Evolutionary conservation across 768 basidiomycete genomes (phyloP), one percentile per base, ranked within the genome.

Genomic region (Lyophyllum semitale): DNA sequence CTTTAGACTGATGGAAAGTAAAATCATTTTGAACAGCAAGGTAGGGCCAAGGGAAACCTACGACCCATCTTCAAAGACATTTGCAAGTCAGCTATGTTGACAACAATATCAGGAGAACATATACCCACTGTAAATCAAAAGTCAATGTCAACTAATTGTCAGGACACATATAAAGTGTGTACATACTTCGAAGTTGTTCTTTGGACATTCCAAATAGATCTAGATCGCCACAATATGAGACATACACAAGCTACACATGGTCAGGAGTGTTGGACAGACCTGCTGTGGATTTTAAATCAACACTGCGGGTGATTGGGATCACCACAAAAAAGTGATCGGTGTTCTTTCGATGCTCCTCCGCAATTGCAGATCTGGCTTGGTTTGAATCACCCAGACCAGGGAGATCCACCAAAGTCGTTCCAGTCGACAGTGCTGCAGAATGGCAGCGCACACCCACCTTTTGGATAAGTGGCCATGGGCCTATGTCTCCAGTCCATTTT

Each of bases 351-450:
- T 55, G 49, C 15, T 44, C 54, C 12, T 55, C 54, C n/a, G 54
- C 41, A 13, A 55, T 40, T n/a, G 47, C 48, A 9, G 30, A 8
- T 20, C 54, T 29, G n/a, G 54, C 54, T 17, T 17, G 8, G 30
- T 55, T 55, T 15, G 12, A 40, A n/a, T 55, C 47, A 5, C 54
- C 47, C 9, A 43, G 49, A 27, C 54, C 54, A 15, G 54, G 54
- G 2, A 55, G 32, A 37, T 55, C 54, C 2, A 55, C 47, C 15
- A 55, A 25, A 3, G 30, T 55, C 1, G 43, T 30, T 5, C 54
- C 54, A 6, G 41, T 35, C 12, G 54, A 48, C 20, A 55, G 11
- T 18, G 29, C 41, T 9, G 18, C 11, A 7, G 54, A 55, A 17
- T 43, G 30, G 35, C 38, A 17, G 20, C 32, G 47, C 7, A 55